phyloP scores from a whole-genome alignment of 371 early-diverging fungal genomes.

The Rhizopus sp. region DNA sequence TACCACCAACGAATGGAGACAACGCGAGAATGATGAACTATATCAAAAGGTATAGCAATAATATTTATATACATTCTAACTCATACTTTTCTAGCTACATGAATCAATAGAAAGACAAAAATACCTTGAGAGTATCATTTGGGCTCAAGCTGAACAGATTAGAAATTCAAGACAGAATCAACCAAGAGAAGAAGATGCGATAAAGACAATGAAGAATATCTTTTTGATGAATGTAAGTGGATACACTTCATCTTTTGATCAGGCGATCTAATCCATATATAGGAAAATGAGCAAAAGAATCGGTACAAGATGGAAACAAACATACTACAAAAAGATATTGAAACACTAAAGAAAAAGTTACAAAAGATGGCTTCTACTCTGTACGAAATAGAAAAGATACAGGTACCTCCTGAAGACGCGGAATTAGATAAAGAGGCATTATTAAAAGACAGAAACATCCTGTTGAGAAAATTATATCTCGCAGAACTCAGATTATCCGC shows the following conservation, averaged over 20 bases:
- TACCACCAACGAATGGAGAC: constrained; percentile 12
- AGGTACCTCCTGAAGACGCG: constrained; percentile 25
- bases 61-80: not conserved
- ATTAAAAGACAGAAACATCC: constrained; percentile 29
- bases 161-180: constrained; percentile 13
- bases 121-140: constrained; percentile 28
- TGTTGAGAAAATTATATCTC: constrained; percentile 41
- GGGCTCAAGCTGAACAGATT: constrained; percentile 36
- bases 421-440: constrained; percentile 29
- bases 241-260: not conserved
- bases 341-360: constrained; percentile 25
- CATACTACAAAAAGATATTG: constrained; percentile 29
- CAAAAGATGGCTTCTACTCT: constrained; percentile 29
- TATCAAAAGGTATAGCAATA: constrained; percentile 28
- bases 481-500: constrained; percentile 43
- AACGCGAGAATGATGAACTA: constrained; percentile 23
- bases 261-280: not conserved
- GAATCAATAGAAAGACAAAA: constrained; percentile 32
- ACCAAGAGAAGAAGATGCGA: constrained; percentile 14
- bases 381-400: constrained; percentile 35
- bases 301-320: constrained; percentile 27
- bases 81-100: constrained; percentile 16
- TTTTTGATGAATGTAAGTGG: constrained; percentile 31
- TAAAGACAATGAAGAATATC: constrained; percentile 37
- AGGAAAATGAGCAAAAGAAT: constrained; percentile 34